Conservation (phyloP, 805 yeast species). For the Wickerhamiella bombiphila region DNA sequence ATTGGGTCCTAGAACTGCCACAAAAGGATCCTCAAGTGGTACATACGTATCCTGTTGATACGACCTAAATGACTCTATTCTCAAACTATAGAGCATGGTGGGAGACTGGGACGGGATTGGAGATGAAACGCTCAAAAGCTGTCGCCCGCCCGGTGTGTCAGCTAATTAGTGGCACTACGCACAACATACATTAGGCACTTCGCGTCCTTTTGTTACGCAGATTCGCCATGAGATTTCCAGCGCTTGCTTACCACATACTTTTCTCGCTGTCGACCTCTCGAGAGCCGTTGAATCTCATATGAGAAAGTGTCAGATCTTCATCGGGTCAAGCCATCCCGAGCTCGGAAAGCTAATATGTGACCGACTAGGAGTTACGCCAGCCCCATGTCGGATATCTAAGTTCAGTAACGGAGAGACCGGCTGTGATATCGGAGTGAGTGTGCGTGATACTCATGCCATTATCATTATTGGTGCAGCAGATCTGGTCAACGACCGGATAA, state of each 20-base stretch:
- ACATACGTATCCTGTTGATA: not conserved
- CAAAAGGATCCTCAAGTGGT: conserved; percentile 33
- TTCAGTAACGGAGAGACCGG: conserved; percentile 97
- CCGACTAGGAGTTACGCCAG: conserved; percentile 80
- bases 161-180: not conserved
- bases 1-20: conserved; percentile 91
- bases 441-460: conserved; percentile 93
- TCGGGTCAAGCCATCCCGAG: conserved; percentile 94
- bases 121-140: not conserved
- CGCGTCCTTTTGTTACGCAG: too few species aligned
- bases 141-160: not conserved
- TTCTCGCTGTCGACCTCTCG: too few species aligned
- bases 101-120: not conserved
- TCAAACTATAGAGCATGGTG: not conserved
- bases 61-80: not conserved
- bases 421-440: conserved; percentile 86
- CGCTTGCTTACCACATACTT: too few species aligned
- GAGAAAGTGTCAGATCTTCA: conserved; percentile 96
- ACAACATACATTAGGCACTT: not conserved
- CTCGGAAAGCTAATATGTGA: conserved; percentile 83
- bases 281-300: conserved; percentile 29
- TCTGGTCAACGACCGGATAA: conserved; percentile 78
- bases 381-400: conserved; percentile 79
- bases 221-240: too few species aligned
- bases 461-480: conserved; percentile 85